Base-by-base conservation (phyloP, 2,329 filamentous ascomycete genomes). In the Blastomyces parvus region DNA sequence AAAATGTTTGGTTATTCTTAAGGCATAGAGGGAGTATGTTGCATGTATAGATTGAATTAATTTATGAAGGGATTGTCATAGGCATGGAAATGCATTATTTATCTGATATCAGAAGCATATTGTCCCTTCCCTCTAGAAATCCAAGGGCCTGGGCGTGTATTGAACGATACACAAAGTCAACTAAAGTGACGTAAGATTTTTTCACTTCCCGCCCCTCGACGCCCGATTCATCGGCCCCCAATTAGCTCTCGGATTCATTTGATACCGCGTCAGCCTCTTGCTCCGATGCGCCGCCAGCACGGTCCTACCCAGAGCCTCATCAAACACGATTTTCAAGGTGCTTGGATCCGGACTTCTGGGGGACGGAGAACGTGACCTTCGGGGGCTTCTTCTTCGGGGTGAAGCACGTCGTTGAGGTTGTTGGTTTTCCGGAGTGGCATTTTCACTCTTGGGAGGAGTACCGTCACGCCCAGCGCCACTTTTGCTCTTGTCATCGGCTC, bases 231-330 rank as follows among this genome's bases (percentile, higher is more conserved):
- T 86, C 0, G 94, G 94, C 0, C 94, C 94, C 94, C 94, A 99
- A 74, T 97, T 94, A 71, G 91, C 87, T 64, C 88, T 82, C 56
- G 94, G 94, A 73, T 97, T 97, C 65, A 87, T 78, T 78, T 96
- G 94, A 75, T 97, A 99, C 66, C 93, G 82, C 62, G 95, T 86
- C 56, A 95, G 81, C 67, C 87, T 88, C 73, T 84, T 87, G 59
- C 79, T 82, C 61, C 84, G 83, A 66, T 80, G 69, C 13, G 69
- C 65, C 22, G 69, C 69, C 22, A 73, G 68, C 2, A 70, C 83
- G 64, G 90, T 87, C 68, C 82, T 87, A 0, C 92, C 93, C 14
- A 97, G 81, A 62, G 80, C 74, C 67, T 94, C 90, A 73, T 97
- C 87, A 73, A 99, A 97, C 0, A 87, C 84, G 63, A 91, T 83